Percentiles rank a stretch among this genome's conserved stretches.
These are phyloP conservation scores for Catharanthus roseus DNA, from an alignment of 257 asterid genomes.

Conservation along the genomic window DNA sequence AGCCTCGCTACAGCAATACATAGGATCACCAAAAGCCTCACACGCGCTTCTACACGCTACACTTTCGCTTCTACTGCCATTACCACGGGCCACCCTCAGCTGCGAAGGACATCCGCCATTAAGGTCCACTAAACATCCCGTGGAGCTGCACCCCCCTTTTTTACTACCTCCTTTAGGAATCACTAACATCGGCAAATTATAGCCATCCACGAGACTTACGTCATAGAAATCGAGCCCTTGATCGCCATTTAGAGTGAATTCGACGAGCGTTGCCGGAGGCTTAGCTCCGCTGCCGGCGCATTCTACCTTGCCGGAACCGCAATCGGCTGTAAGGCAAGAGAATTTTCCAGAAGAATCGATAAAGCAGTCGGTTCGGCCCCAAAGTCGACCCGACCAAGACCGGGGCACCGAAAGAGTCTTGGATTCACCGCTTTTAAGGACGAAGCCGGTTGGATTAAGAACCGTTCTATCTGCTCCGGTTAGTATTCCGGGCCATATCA, in stretches of 20 bases:
- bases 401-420: slow-evolving; percentile 58
- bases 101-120: slow-evolving; percentile 85
- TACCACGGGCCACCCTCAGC: slow-evolving; percentile 59
- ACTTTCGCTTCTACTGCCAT: slow-evolving; percentile 32
- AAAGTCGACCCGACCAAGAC: slow-evolving; percentile 86
- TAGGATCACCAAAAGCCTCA: slow-evolving; percentile 87
- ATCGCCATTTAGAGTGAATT: slow-evolving; percentile 84
- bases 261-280: slow-evolving; percentile 95
- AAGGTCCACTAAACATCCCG: slow-evolving; percentile 80
- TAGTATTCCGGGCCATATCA: slow-evolving; percentile 90
- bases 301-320: slow-evolving; percentile 75
- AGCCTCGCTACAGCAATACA: slow-evolving; percentile 80
- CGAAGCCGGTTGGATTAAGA: slow-evolving; percentile 68
- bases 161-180: slow-evolving; percentile 66
- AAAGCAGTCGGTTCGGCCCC: slow-evolving; percentile 86
- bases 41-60: slow-evolving; percentile 97
- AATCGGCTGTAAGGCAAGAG: slow-evolving; percentile 76
- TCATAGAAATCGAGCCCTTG: slow-evolving; percentile 87
- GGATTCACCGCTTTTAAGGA: slow-evolving; percentile 58
- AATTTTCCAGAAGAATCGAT: slow-evolving; percentile 47
- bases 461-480: slow-evolving; percentile 72
- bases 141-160: slow-evolving; percentile 62
- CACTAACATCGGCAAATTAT: slow-evolving; percentile 82
- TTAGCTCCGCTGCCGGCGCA: slow-evolving; percentile 82
- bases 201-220: slow-evolving; percentile 91